Percentiles rank a stretch among this genome's conserved stretches.
phyloP scores from a whole-genome alignment of 2,329 filamentous ascomycete species.

The Epichloe baconii region DNA sequence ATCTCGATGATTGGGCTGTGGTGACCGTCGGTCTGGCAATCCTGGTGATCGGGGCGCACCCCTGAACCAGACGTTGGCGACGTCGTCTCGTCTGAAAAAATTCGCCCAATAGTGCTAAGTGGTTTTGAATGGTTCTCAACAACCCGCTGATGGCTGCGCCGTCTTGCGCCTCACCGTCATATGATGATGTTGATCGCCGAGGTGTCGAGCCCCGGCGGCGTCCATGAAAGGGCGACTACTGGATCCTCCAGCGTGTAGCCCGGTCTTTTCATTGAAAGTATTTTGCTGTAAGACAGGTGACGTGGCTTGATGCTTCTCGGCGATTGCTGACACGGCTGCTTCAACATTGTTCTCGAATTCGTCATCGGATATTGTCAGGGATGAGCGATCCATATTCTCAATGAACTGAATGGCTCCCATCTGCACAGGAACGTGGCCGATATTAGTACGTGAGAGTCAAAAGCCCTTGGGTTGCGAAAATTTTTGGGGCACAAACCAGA shows the following conservation, averaged over 20 bases:
- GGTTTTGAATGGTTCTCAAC: conserved; percentile 81
- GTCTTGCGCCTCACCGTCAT: conserved; percentile 48
- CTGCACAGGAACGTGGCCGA: conserved; percentile 22
- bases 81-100: conserved; percentile 63
- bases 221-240: conserved; percentile 32
- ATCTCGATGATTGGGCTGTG: conserved; percentile 15
- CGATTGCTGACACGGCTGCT: conserved; percentile 86
- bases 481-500: conserved; percentile 35
- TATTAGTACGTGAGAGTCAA: no score
- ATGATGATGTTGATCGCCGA: conserved; percentile 40
- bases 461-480: no score
- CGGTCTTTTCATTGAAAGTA: conserved; percentile 32
- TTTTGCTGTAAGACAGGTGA: conserved; percentile 31
- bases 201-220: conserved; percentile 24
- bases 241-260: conserved; percentile 12
- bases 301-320: conserved; percentile 62
- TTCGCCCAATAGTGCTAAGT: conserved; percentile 80
- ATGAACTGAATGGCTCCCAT: conserved; percentile 95
- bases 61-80: conserved; percentile 21
- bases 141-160: conserved; percentile 73
- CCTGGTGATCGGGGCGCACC: conserved; percentile 25
- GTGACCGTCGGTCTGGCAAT: conserved; percentile 16
- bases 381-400: conserved; percentile 89
- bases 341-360: conserved; percentile 97
- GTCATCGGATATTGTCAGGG: conserved; percentile 81